Conservation (phyloP, 495 filamentous ascomycete genomes). For the Gamarada debralockiae region DNA sequence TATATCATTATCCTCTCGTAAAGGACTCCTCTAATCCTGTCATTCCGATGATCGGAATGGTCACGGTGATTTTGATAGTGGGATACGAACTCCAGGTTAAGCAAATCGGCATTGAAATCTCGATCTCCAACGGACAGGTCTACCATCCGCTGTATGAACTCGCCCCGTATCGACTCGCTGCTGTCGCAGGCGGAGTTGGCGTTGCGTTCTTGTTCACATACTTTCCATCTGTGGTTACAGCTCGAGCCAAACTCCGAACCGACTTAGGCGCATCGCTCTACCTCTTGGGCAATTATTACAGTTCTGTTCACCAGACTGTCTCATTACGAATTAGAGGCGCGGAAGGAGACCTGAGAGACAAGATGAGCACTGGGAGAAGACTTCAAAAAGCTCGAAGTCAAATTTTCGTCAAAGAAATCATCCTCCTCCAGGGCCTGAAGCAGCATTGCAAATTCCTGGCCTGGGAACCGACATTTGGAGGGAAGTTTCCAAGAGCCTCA, state of each 20-base stretch:
- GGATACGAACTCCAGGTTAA: constrained; percentile 5
- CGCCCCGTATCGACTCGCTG: constrained; percentile 1
- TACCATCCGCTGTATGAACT: constrained; percentile 2
- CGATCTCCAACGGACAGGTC: not conserved
- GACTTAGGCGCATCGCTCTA: not conserved
- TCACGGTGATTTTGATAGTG: not conserved
- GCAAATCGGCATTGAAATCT: not conserved
- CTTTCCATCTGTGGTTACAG: not conserved
- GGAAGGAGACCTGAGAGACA: not conserved
- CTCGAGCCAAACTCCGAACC: not conserved
- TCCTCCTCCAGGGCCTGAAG: not conserved
- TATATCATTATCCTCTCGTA: not conserved
- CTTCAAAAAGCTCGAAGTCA: not conserved
- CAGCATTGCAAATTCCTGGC: not conserved
- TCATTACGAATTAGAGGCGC: not conserved
- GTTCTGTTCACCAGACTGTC: not conserved
- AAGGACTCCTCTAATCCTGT: not conserved
- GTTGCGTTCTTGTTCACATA: constrained; percentile 1
- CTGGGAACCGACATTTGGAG: not conserved
- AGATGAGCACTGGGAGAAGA: not conserved
- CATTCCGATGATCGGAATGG: constrained; percentile 2
- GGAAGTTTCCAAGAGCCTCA: not conserved
- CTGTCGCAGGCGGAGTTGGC: not conserved
- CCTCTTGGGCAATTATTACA: not conserved
- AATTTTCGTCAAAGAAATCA: not conserved